Percentiles rank a stretch among this genome's conserved stretches.
Evolutionary conservation across 2,329 filamentous ascomycete species (phyloP).

Genomic region (Botrytis hyacinthi): DNA sequence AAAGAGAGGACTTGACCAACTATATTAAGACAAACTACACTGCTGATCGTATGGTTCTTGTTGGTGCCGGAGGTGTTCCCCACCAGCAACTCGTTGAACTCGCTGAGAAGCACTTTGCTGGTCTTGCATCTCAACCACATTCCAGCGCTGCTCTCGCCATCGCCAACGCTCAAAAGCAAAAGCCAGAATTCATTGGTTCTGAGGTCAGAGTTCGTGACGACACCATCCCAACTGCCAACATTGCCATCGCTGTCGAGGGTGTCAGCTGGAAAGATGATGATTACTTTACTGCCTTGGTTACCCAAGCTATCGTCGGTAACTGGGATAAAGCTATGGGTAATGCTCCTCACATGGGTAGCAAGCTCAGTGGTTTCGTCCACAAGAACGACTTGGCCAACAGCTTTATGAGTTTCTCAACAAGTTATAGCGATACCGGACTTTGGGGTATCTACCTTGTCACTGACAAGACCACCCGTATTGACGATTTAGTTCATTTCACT

Average conservation of each 20-base stretch:
- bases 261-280: slow-evolving; percentile 99
- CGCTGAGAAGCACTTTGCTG: slow-evolving; percentile 91
- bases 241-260: slow-evolving; percentile 97
- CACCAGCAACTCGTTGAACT: slow-evolving; percentile 93
- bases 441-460: slow-evolving; percentile 99
- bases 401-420: slow-evolving; percentile 99
- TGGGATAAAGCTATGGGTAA: slow-evolving; percentile 99
- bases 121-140: slow-evolving; percentile 72
- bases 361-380: slow-evolving; percentile 92
- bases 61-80: slow-evolving; percentile 89
- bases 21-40: slow-evolving; percentile 99
- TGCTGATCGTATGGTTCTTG: slow-evolving; percentile 98
- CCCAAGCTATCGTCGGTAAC: slow-evolving; percentile 98
- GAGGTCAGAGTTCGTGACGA: slow-evolving; percentile 96
- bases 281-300: slow-evolving; percentile 97
- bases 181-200: slow-evolving; percentile 93
- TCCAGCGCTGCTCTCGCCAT: slow-evolving; percentile 69
- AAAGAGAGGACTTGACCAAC: slow-evolving; percentile 81
- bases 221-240: slow-evolving; percentile 93
- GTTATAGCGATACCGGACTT: slow-evolving; percentile 98
- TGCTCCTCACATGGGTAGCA: slow-evolving; percentile 95
- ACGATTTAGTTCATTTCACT: slow-evolving; percentile 97
- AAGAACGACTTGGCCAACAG: slow-evolving; percentile 96
- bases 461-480: slow-evolving; percentile 81
- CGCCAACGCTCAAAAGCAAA: slow-evolving; percentile 70